Evolutionary conservation across 768 basidiomycete genomes (phyloP), one percentile per base, ranked within the genome.

Genomic region (Suillus tomentosus): DNA sequence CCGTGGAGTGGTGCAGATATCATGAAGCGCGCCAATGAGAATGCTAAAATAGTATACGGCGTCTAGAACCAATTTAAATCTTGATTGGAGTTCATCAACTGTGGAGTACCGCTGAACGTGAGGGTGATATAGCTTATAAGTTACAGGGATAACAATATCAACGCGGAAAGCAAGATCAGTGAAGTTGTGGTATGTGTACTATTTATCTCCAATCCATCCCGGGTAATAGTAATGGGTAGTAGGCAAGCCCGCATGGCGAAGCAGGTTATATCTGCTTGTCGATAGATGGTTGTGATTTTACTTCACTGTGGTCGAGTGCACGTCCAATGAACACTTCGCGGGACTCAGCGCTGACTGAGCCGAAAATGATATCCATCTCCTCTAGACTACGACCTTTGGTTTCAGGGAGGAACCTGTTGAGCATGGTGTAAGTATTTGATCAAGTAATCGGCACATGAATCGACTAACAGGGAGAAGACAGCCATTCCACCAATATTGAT

Each of bases 401-500:
- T 71, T 88, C 87, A 0, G 86, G 87, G 61, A 88, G 82, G 55
- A 87, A 60, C 3, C 85, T 87, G 51, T 6, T 60, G 34, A 63
- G 55, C 62, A 7, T 47, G 22, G 22, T 43, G 36, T 43, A 27
- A 42, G 62, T 13, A 61, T 61, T n/a, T 3, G 11, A 56, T 11
- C 27, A 61, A 65, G 10, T 27, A 22, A 36, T 31, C 31, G 15
- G 31, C n/a, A 31, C 57, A 59, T 14, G 45, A n/a, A 9, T 9
- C 3, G 9, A 74, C 83, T 69, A 65, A 90, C 87, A 88, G 71
- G 0, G 90, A 78, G 74, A 94, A 92, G 14, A 79, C 72, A 37
- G 78, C 87, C 87, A 91, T 89, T 19, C 83, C 91, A 40, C 79
- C 84, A 47, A 92, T 79, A 75, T 93, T 91, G 75, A 93, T 83